Percentiles rank a stretch among this genome's conserved stretches.
These are phyloP conservation scores for Scutellaria barbata DNA, from an alignment of 257 asterid species.

Conservation along the genomic window DNA sequence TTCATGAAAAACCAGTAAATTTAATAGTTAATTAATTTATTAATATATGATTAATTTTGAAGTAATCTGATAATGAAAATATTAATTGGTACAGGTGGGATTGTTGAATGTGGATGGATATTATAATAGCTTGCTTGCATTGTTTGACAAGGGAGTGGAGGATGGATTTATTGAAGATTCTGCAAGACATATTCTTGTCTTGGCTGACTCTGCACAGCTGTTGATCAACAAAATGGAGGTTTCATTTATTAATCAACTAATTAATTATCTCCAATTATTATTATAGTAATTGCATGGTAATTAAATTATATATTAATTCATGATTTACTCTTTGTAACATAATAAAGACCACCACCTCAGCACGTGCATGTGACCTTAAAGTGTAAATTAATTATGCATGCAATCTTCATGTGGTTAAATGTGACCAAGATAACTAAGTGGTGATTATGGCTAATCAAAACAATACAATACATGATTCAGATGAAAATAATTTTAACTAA, in stretches of 20 bases:
- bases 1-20: conserved; percentile 71
- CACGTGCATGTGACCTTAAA: too few relatives aligned
- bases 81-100: conserved; percentile 53
- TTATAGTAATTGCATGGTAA: background rate
- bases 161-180: conserved; percentile 69
- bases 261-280: background rate
- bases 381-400: too few relatives aligned
- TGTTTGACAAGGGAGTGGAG: conserved; percentile 73
- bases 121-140: conserved; percentile 63
- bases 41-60: background rate
- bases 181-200: conserved; percentile 58
- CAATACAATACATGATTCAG: too few relatives aligned
- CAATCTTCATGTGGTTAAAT: too few relatives aligned
- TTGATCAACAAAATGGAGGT: conserved; percentile 65
- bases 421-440: too few relatives aligned
- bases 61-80: background rate
- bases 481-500: too few relatives aligned
- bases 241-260: conserved; percentile 1
- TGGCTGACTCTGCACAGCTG: conserved; percentile 51
- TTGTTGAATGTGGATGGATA: conserved; percentile 76
- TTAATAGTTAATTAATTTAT: background rate
- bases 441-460: too few relatives aligned
- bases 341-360: too few relatives aligned
- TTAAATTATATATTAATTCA: too few relatives aligned
- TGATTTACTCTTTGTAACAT: too few relatives aligned